Evolutionary conservation across 1,284 basidiomycete genomes (phyloP), one percentile per base, ranked within the genome.

Genomic region (Acaromyces ingoldii): DNA sequence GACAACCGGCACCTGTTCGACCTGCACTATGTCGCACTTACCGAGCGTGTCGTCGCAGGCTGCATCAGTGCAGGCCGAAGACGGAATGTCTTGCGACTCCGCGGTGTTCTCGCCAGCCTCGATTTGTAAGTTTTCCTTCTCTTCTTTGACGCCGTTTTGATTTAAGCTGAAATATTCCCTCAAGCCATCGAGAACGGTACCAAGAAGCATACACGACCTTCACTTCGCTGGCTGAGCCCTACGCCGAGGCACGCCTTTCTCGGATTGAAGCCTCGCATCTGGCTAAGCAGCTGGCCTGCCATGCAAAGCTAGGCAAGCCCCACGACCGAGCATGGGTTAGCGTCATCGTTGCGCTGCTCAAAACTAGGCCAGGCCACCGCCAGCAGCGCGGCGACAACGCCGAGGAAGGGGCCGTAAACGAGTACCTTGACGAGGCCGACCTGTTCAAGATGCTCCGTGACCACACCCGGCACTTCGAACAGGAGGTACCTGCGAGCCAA

Each of bases 31-130:
- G 42, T 65, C 29, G 55, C 64, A 29, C 40, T 86, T 29, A 89
- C 88, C 1, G 87, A 88, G 65, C 84, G 85, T 42, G 85, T 88
- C 6, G 86, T 93, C 42, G 84, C 88, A 39, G 81, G 87, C 53
- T 95, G 90, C 67, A 84, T 51, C 26, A 84, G 83, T 54, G 85
- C 87, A 13, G 85, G 85, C 4, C 83, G 91, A 44, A 81, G 85
- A 43, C 87, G 92, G 67, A 89, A 88, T 65, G 87, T 88, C 1
- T 77, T 92, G 37, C 86, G 87, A 65, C 77, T 95, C 40, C 88
- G 90, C 65, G 86, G 85, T 1, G 84, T 82, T 65, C 79, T 96
- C 2, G 91, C 91, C 0, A 87, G 87, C 6, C 81, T 97, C 19
- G 88, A 95, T 63, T 76, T 86, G 26, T 49, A 19, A 7, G 37